Evolutionary conservation across 345 rosid species (phyloP).

Genomic region (Citrus inodora): DNA sequence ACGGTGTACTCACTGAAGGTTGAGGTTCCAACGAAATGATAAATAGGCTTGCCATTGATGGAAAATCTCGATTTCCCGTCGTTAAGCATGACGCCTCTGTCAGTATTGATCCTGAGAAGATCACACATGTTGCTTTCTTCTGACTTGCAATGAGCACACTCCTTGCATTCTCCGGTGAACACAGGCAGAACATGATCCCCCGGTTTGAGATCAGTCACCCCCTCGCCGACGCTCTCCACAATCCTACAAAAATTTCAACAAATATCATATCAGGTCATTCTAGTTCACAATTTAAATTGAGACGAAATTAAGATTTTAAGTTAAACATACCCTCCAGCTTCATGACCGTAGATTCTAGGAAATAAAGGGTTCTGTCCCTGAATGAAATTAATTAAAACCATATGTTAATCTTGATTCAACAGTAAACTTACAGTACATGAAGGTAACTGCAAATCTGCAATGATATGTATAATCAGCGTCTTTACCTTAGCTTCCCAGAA

Average conservation of each 20-base stretch:
- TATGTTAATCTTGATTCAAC: too few species aligned
- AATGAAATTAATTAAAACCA: too few species aligned
- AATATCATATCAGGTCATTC: too few species aligned
- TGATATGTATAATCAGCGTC: too few species aligned
- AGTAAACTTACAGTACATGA: too few species aligned
- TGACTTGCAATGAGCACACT: slow-evolving; percentile 30
- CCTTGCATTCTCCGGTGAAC: slow-evolving; percentile 40
- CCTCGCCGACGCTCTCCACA: slow-evolving; percentile 45
- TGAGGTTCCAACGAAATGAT: slow-evolving; percentile 41
- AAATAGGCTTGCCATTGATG: slow-evolving; percentile 35
- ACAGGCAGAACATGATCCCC: slow-evolving; percentile 44
- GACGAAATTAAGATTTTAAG: background rate
- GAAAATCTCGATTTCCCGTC: slow-evolving; percentile 42
- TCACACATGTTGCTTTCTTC: slow-evolving; percentile 38
- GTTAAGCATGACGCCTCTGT: slow-evolving; percentile 29
- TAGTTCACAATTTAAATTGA: background rate
- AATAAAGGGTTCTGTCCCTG: slow-evolving; percentile 28
- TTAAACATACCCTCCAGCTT: slow-evolving; percentile 19
- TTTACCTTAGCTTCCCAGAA: slow-evolving; percentile 36
- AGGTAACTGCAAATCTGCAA: too few species aligned
- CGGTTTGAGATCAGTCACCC: slow-evolving; percentile 32
- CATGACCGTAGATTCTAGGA: slow-evolving; percentile 31
- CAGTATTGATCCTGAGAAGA: slow-evolving; percentile 37
- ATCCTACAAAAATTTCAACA: slow-evolving; percentile 5
- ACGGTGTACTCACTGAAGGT: slow-evolving; percentile 41